Evolutionary conservation across 2,329 filamentous ascomycete species (phyloP).

Genomic region (Microsporum audouinii): DNA sequence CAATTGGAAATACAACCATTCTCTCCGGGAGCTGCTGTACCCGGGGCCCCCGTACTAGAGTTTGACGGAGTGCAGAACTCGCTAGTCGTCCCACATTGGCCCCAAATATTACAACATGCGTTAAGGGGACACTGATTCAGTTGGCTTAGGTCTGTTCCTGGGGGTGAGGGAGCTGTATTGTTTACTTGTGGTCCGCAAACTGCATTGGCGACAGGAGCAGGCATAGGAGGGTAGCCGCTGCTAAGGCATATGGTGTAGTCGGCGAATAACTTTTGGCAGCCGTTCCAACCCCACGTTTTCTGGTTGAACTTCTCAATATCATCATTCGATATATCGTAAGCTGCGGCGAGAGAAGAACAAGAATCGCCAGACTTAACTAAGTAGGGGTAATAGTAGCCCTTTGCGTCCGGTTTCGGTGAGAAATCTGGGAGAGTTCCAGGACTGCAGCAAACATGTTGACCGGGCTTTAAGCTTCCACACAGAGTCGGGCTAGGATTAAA

Average conservation of each 20-base stretch:
- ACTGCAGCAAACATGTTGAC: slow-evolving; percentile 30
- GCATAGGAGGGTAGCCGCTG: slow-evolving; percentile 33
- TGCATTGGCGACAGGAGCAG: slow-evolving; percentile 35
- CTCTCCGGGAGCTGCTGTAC: slow-evolving; percentile 24
- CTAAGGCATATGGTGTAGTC: slow-evolving; percentile 32
- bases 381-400: slow-evolving; percentile 32
- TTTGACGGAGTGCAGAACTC: slow-evolving; percentile 33
- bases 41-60: slow-evolving; percentile 24
- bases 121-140: slow-evolving; percentile 40
- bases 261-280: slow-evolving; percentile 27
- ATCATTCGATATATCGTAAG: slow-evolving; percentile 25
- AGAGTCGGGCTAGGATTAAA: slow-evolving; percentile 25
- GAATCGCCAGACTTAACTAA: slow-evolving; percentile 24
- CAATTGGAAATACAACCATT: slow-evolving; percentile 27
- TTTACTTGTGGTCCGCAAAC: slow-evolving; percentile 38
- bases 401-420: slow-evolving; percentile 24
- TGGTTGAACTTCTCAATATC: slow-evolving; percentile 34
- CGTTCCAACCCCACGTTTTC: slow-evolving; percentile 38
- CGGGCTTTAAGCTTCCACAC: slow-evolving; percentile 23
- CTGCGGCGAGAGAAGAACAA: slow-evolving; percentile 26
- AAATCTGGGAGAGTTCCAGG: slow-evolving; percentile 27
- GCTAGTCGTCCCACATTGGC: slow-evolving; percentile 34
- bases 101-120: slow-evolving; percentile 36
- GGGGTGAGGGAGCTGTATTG: slow-evolving; percentile 25
- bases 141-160: slow-evolving; percentile 30